Evolutionary conservation across 2,329 filamentous ascomycete species (phyloP), one percentile per base, ranked within the genome.

Genomic region (Xylaria digitata): DNA sequence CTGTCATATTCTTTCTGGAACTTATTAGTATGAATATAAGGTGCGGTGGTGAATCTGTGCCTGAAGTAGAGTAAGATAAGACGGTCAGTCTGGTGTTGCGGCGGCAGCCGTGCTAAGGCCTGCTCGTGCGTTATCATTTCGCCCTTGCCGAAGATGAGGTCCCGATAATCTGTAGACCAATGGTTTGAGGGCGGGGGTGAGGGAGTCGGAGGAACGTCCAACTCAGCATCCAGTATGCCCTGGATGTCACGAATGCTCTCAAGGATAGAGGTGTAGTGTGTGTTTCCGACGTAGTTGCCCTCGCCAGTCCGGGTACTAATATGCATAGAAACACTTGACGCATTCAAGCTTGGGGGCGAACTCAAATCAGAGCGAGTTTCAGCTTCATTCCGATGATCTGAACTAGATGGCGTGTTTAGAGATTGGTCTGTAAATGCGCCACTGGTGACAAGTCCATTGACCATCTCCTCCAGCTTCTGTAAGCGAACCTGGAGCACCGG

Each of bases 1-100:
- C 77, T 77, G 46, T 82, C 80, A 70, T 85, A 86, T 45, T 82
- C 79, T 2, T 83, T 78, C 69, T 82, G 80, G 62, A 86, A 86
- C 71, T 85, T 79, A 11, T 68, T 73, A 1, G 76, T 77, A 63
- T 79, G 78, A 30, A 79, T 78, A 58, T 79, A 79, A 2, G 77
- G 76, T 6, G 76, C 77, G 1, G 75, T 74, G 19, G 74, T 73
- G 58, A 78, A 78, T 42, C 75, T 76, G 32, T 76, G 72, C 53
- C 73, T 74, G 58, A 79, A 79, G 63, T 79, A 79, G 13, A 78
- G 64, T 46, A 78, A 70, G 30, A 79, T 73, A 19, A 79, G 76
- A 43, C 73, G 74, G 54, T 79, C 76, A 9, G 73, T 76, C 52
- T 73, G 76, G 53, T 69, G 70, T 58, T 70, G 74, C 6, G 75